A percentile compares a stretch with the other conserved stretches of the same genome.
Conservation (phyloP, 441 rosid genomes). For the Caryocar brasiliense region DNA sequence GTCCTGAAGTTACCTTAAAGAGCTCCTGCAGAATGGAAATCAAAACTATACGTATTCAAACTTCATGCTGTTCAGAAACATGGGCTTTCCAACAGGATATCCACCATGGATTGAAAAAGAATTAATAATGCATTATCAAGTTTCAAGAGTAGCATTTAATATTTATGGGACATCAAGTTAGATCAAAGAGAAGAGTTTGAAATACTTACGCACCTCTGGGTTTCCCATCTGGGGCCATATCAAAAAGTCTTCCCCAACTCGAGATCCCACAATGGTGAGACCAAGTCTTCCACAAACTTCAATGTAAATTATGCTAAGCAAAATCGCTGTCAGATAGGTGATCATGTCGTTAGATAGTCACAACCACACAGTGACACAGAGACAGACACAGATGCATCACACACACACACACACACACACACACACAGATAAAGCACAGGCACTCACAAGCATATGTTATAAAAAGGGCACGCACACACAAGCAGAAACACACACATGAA, state of each 20-base stretch:
- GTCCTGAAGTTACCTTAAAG: constrained; percentile 64
- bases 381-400: background rate
- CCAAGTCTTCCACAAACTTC: constrained; percentile 75
- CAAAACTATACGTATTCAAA: background rate
- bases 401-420: background rate
- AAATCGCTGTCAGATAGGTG: constrained; percentile 49
- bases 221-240: constrained; percentile 80
- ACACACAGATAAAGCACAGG: background rate
- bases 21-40: constrained; percentile 43
- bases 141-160: background rate
- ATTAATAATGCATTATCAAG: background rate
- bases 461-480: too few relatives aligned
- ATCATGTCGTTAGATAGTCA: constrained; percentile 6
- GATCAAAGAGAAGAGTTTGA: background rate
- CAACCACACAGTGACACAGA: background rate
- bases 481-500: constrained; percentile 1
- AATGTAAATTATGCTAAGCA: constrained; percentile 81
- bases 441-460: constrained; percentile 2
- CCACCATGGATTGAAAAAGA: background rate
- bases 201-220: constrained; percentile 48
- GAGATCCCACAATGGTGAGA: constrained; percentile 79
- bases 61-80: background rate
- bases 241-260: constrained; percentile 87
- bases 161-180: background rate
- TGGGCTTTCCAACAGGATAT: background rate